Evolutionary conservation across 352 stramenopile genomes (phyloP).

Genomic region (Globisporangium nagaii): DNA sequence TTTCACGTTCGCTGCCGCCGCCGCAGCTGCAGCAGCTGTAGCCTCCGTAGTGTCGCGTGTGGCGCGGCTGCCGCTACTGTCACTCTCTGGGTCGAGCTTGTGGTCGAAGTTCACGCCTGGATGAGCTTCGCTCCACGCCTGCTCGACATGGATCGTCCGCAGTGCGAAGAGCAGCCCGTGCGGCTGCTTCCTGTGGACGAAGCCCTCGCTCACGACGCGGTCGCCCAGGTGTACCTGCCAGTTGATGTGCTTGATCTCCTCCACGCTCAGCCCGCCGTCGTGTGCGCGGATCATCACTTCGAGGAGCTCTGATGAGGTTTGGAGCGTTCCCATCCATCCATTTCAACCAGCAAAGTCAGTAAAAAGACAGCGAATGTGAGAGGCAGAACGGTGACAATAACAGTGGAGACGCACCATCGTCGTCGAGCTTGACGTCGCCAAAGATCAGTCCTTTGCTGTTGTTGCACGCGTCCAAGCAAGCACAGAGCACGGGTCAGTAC

Average conservation of each 20-base stretch:
- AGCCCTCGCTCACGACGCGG: conserved; percentile 35
- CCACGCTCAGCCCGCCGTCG: conserved; percentile 47
- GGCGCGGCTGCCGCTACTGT: neutral
- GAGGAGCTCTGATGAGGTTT: conserved; percentile 59
- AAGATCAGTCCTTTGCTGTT: conserved; percentile 78
- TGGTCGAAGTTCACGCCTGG: conserved; percentile 53
- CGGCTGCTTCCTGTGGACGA: conserved; percentile 35
- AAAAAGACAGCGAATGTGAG: neutral
- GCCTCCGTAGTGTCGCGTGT: neutral
- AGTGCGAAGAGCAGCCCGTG: conserved; percentile 56
- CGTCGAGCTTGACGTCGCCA: conserved; percentile 65
- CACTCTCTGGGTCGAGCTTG: conserved; percentile 7
- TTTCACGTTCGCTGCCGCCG: conserved; percentile 13
- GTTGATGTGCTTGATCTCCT: conserved; percentile 66
- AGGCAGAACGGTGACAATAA: neutral
- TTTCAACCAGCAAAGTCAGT: too few relatives aligned
- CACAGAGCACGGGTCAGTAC: too few relatives aligned
- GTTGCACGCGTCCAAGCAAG: too few relatives aligned
- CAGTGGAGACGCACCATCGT: conserved; percentile 29
- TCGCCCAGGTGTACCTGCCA: conserved; percentile 79
- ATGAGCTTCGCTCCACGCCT: conserved; percentile 52
- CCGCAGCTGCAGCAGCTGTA: neutral
- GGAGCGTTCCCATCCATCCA: too few relatives aligned
- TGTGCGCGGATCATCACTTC: conserved; percentile 80
- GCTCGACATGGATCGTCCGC: conserved; percentile 37